phyloP scores from a whole-genome alignment of 306 rosid genomes.

The Cajanus cajan region DNA sequence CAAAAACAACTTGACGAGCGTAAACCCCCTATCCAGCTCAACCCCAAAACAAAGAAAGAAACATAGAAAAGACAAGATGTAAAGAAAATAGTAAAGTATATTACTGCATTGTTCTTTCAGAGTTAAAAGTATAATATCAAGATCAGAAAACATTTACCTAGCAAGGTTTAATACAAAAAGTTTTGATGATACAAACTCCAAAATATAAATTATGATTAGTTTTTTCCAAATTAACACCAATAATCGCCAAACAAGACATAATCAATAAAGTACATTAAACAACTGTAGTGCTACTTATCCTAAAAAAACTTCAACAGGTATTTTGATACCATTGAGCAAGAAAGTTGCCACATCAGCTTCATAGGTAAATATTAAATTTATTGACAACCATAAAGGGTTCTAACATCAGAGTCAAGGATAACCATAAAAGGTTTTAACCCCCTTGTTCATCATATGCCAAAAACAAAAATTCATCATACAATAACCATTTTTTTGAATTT shows the following conservation, averaged over 20 bases:
- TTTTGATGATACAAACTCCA: background rate
- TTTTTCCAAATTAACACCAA: background rate
- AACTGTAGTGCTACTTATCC: background rate
- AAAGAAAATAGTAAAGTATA: slow-evolving; percentile 13
- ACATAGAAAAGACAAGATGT: background rate
- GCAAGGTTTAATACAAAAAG: background rate
- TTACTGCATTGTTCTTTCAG: background rate
- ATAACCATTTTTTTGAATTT: too few relatives aligned
- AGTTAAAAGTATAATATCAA: slow-evolving; percentile 8
- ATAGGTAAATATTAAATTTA: too few relatives aligned
- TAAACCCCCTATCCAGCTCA: background rate
- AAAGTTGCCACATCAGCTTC: slow-evolving; percentile 96
- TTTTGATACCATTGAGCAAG: slow-evolving; percentile 74
- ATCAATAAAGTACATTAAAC: slow-evolving; percentile 26
- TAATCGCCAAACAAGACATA: slow-evolving; percentile 3
- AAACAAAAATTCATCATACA: too few relatives aligned
- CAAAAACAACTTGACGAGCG: background rate
- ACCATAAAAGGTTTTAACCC: too few relatives aligned
- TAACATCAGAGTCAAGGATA: too few relatives aligned
- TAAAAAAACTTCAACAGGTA: slow-evolving; percentile 17
- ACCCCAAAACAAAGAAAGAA: background rate
- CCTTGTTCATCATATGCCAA: too few relatives aligned
- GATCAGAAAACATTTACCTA: background rate
- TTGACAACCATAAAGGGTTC: too few relatives aligned
- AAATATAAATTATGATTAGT: background rate